Conservation (phyloP, 2,329 filamentous ascomycete genomes). For the Cryphonectria nitschkei region DNA sequence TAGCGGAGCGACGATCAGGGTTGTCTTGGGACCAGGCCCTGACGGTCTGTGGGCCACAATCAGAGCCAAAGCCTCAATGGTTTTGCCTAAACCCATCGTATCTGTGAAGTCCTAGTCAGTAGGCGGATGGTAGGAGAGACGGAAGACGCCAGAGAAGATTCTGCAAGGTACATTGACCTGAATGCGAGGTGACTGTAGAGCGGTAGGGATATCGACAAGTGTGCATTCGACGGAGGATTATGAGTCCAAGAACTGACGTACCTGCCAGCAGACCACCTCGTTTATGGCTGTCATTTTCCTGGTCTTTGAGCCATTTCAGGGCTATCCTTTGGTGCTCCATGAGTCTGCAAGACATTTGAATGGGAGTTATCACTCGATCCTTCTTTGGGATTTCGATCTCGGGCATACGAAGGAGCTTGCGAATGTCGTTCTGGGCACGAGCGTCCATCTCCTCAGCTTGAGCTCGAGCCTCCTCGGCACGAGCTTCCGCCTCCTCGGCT, state of each 20-base stretch:
- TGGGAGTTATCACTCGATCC: slow-evolving; percentile 30
- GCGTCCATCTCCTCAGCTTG: neutral
- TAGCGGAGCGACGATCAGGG: slow-evolving; percentile 80
- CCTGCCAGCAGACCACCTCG: slow-evolving; percentile 25
- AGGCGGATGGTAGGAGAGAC: neutral
- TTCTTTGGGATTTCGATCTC: slow-evolving; percentile 31
- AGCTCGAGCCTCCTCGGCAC: no score
- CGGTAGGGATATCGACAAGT: neutral
- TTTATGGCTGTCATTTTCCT: slow-evolving; percentile 16
- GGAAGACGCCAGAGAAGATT: no score
- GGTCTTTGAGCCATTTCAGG: slow-evolving; percentile 17
- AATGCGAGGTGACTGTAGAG: neutral
- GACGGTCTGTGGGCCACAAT: slow-evolving; percentile 57
- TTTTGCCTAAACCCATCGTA: slow-evolving; percentile 93
- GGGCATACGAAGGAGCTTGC: slow-evolving; percentile 31
- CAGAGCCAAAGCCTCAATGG: slow-evolving; percentile 80
- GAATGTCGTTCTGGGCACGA: slow-evolving; percentile 22
- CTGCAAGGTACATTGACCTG: neutral
- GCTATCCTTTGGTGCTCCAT: slow-evolving; percentile 24
- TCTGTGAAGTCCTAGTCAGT: slow-evolving; percentile 53
- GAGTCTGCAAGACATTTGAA: slow-evolving; percentile 29
- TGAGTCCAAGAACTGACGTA: neutral
- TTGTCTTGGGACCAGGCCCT: slow-evolving; percentile 55
- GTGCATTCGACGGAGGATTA: neutral
- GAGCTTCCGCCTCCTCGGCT: neutral